A percentile compares a stretch with the other conserved stretches of the same genome.
phyloP scores from a whole-genome alignment of 2,329 filamentous ascomycete species.

The Fusarium austroafricanum region DNA sequence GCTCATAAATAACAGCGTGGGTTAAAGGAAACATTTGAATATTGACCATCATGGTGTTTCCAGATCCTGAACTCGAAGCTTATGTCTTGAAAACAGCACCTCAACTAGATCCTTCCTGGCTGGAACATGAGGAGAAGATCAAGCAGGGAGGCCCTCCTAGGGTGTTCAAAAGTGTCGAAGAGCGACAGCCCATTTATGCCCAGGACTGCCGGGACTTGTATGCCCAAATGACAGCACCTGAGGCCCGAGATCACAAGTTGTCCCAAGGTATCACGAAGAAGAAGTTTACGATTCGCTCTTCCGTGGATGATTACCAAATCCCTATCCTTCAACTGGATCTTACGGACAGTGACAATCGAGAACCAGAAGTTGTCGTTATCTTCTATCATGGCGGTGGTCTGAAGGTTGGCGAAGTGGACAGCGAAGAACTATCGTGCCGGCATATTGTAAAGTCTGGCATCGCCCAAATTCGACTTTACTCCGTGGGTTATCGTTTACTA shows the following conservation, averaged over 20 bases:
- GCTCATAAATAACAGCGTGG: neutral
- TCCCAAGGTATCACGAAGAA: slow-evolving; percentile 48
- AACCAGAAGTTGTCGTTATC: slow-evolving; percentile 49
- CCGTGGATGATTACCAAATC: slow-evolving; percentile 49
- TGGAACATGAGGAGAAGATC: slow-evolving; percentile 51
- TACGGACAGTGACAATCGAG: slow-evolving; percentile 7
- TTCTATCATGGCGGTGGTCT: slow-evolving; percentile 64
- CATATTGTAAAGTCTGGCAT: slow-evolving; percentile 52
- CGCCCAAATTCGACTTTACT: slow-evolving; percentile 53
- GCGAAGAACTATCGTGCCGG: slow-evolving; percentile 61
- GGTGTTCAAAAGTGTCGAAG: slow-evolving; percentile 41
- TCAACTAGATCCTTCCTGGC: slow-evolving; percentile 55
- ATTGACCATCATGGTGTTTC: slow-evolving; percentile 24
- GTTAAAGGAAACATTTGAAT: no score
- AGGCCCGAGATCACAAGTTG: slow-evolving; percentile 53
- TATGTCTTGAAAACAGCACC: slow-evolving; percentile 51
- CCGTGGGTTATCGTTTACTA: slow-evolving; percentile 60
- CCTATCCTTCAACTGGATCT: slow-evolving; percentile 53
- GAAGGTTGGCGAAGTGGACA: slow-evolving; percentile 60
- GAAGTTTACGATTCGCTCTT: slow-evolving; percentile 49
- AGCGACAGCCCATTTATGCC: slow-evolving; percentile 56
- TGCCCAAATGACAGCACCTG: slow-evolving; percentile 51
- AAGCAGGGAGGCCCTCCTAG: slow-evolving; percentile 33
- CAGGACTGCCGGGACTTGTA: slow-evolving; percentile 54
- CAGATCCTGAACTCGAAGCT: slow-evolving; percentile 31